Evolutionary conservation across 2,329 filamentous ascomycete genomes (phyloP), one percentile per base, ranked within the genome.

Genomic region (Botryotinia globosa): DNA sequence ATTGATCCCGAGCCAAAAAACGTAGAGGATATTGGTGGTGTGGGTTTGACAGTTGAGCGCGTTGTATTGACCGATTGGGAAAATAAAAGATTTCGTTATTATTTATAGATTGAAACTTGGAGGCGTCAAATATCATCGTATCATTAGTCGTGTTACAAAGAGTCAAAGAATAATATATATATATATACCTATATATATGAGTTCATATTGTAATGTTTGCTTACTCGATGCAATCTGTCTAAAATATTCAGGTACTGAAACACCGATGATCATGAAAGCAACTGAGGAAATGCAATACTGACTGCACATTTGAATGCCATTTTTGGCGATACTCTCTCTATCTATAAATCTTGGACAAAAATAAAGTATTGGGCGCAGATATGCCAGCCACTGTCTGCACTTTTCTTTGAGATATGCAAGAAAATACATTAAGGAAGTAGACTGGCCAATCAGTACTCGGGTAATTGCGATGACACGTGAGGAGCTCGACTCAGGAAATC

Each of bases 1-100:
- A 75, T 75, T 37, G 70, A 75, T 58, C 72, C 74, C 18, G 74
- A 75, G 61, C 66, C 72, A 32, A 73, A 64, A 51, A 2, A 62
- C 25, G 68, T 70, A 16, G 58, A 22, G 8, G 68, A 70, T 37
- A 34, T 7, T 25, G 42, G n/a, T 37, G 56, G 62, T 18, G 42
- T 51, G 14, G 58, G 62, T 37, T 48, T 70, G 12, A 63, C 44
- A 10, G 44, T 34, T 7, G 56, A 70, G 16, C 54, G 67, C n/a
- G 20, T 58, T 56, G 65, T 58, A 29, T 56, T 54, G 25, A 58
- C 45, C 20, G 45, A 44, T 44, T 69, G 66, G 37, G 37, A 69
- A 32, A 29, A 56, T 4, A 18, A 56, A n/a, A 32, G 29, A 29
- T 56, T 56, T 32, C 51, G 51, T 56, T 56, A 56, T 56, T 56